phyloP scores from a whole-genome alignment of 2,329 filamentous ascomycete species.

The Lasiodiplodia theobromae region DNA sequence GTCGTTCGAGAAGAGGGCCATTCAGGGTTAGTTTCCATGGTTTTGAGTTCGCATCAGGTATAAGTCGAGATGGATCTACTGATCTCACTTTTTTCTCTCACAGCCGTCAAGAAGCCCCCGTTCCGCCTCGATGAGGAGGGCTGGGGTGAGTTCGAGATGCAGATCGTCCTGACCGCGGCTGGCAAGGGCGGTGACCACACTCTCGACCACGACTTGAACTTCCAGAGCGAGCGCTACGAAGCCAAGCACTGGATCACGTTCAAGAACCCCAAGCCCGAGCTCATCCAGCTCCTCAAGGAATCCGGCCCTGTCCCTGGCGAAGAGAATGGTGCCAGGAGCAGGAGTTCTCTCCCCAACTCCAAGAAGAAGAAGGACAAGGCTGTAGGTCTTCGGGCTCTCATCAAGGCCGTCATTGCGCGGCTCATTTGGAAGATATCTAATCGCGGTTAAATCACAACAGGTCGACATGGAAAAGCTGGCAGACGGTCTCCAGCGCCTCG shows the following conservation, averaged over 20 bases:
- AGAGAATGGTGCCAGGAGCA: slow-evolving; percentile 68
- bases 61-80: background rate
- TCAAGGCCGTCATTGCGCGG: background rate
- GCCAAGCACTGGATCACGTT: slow-evolving; percentile 81
- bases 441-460: slow-evolving; percentile 38
- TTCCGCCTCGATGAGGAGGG: slow-evolving; percentile 93
- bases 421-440: slow-evolving; percentile 2
- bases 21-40: slow-evolving; percentile 72
- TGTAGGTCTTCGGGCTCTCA: slow-evolving; percentile 45
- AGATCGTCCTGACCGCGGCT: slow-evolving; percentile 79
- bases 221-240: slow-evolving; percentile 81
- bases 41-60: background rate
- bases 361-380: slow-evolving; percentile 72
- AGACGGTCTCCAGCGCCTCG: slow-evolving; percentile 85
- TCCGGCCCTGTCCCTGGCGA: slow-evolving; percentile 73
- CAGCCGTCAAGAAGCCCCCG: slow-evolving; percentile 82
- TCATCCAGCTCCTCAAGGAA: slow-evolving; percentile 80
- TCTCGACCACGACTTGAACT: slow-evolving; percentile 91
- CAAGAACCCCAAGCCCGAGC: slow-evolving; percentile 89
- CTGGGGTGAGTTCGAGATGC: slow-evolving; percentile 99
- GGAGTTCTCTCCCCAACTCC: slow-evolving; percentile 74
- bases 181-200: slow-evolving; percentile 85
- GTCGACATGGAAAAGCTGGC: slow-evolving; percentile 97
- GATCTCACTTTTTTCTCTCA: background rate
- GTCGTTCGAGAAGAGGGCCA: slow-evolving; percentile 80